Evolutionary conservation across 2,329 filamentous ascomycete genomes (phyloP), one percentile per base, ranked within the genome.

Genomic region (Neoscytalidium dimidiatum): DNA sequence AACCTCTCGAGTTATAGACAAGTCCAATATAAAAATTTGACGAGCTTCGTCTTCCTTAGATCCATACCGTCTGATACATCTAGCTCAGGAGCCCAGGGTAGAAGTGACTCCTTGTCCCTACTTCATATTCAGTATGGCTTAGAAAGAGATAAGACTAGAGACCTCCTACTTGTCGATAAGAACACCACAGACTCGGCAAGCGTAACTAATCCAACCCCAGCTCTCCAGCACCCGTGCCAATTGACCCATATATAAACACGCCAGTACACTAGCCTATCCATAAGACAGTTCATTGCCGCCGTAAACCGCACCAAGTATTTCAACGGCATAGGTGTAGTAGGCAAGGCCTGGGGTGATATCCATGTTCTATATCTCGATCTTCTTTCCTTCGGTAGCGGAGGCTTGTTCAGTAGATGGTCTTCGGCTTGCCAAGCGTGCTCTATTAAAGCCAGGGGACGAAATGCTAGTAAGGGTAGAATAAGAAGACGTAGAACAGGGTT

Each of bases 1-100:
- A 77, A 92, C 90, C 90, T 97, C 78, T 98, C 94, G 11, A 98
- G 83, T 73, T 98, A 94, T 67, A 97, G 81, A 74, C 92, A 96
- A 6, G 94, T 95, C 94, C 94, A 98, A 72, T 94, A 97, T 0
- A 92, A 90, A 70, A 96, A 74, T 64, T 82, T 77, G 26, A 82
- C 78, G 46, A 82, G 69, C 52, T 81, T 81, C 33, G 75, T 66
- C 38, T 64, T 60, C n/a, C 63, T 21, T 2, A 64, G 26, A 31
- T 58, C 63, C 63, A 64, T 64, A 19, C 48, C 35, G 28, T 43
- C 41, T 23, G 52, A 60, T 29, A 41, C 44, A 17, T 64, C 53
- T 28, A 26, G 49, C 17, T 48, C 52, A 2, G 49, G 49, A 17
- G 62, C 62, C 4, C 57, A 31, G 11, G 49, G 49, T 3, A 46